Conservation (phyloP, 352 stramenopile genomes). For the Phytophthora colocasiae region DNA sequence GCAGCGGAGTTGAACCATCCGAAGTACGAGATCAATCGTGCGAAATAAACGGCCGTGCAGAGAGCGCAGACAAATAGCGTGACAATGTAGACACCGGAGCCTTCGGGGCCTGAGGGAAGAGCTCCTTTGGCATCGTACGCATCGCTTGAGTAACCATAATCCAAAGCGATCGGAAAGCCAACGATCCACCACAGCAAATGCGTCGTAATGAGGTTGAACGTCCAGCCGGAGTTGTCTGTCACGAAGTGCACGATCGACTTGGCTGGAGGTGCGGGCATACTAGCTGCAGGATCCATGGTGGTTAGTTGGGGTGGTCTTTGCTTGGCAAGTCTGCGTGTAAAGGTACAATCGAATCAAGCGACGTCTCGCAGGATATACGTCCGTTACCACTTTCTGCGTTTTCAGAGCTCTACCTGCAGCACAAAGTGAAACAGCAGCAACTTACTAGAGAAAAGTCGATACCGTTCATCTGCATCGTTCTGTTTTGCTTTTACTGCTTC, state of each 20-base stretch:
- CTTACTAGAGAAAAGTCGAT: slow-evolving; percentile 8
- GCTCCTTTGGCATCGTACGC: slow-evolving; percentile 80
- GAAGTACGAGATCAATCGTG: slow-evolving; percentile 65
- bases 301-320: not conserved
- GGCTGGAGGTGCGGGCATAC: slow-evolving; percentile 10
- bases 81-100: slow-evolving; percentile 81
- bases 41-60: slow-evolving; percentile 74
- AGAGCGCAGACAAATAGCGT: slow-evolving; percentile 81
- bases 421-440: slow-evolving; percentile 10
- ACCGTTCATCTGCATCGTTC: slow-evolving; percentile 26
- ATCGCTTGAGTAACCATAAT: slow-evolving; percentile 84
- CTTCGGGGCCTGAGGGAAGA: slow-evolving; percentile 79
- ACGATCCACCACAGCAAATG: slow-evolving; percentile 87
- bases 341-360: slow-evolving; percentile 14
- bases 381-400: slow-evolving; percentile 27
- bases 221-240: slow-evolving; percentile 81
- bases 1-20: slow-evolving; percentile 33
- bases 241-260: slow-evolving; percentile 71
- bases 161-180: slow-evolving; percentile 73
- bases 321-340: slow-evolving; percentile 16
- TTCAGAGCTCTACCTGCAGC: not conserved
- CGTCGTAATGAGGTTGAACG: slow-evolving; percentile 85
- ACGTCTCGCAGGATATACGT: slow-evolving; percentile 17
- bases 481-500: slow-evolving; percentile 26
- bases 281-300: slow-evolving; percentile 29